Base-by-base conservation (phyloP, 2,329 filamentous ascomycete genomes). In the Helotiales sp. region DNA sequence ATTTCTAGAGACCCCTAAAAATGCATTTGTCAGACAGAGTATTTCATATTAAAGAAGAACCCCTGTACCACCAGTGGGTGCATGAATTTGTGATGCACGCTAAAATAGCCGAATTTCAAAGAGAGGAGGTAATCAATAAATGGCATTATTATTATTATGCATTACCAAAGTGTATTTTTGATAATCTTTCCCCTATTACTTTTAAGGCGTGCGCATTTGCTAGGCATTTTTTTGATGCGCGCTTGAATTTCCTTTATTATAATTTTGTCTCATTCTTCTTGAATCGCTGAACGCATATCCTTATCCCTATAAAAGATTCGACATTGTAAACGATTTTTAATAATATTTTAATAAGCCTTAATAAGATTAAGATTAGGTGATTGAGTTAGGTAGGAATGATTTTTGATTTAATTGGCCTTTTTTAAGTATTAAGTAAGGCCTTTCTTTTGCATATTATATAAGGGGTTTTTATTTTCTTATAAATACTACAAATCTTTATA, bases 231-330 rank as follows among this genome's bases (percentile, higher is more conserved):
- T 54, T 40, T 15, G 43, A 68, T 68, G 6, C 62, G 62, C 26
- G 55, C n/a, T 15, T 34, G 52, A 43, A 68, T 63, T 30, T 68
- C 43, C 34, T 63, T 11, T 24, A 66, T 61, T 6, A 20, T 68
- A 59, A 70, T 63, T 32, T 68, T 70, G 30, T 50, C n/a, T 34
- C 28, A 70, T 68, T 70, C 37, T 30, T 70, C 61, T 63, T 68
- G 49, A 28, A 68, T 32, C 28, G 32, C 28, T 11, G 30, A 50
- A 28, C 65, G 65, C 11, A 69, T 63, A 15, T 69, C 70, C 24
- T 70, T 55, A 55, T 70, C 63, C 6, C 50, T 58, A 67, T 70
- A 26, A 40, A 66, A 69, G 26, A 67, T 58, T 58, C 50, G 66
- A 28, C 50, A 17, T 8, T 45, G 43, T 47, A 70, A 59, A 28